Base-by-base conservation (phyloP, 805 yeast genomes). In the Myxozyma melibiosi region DNA sequence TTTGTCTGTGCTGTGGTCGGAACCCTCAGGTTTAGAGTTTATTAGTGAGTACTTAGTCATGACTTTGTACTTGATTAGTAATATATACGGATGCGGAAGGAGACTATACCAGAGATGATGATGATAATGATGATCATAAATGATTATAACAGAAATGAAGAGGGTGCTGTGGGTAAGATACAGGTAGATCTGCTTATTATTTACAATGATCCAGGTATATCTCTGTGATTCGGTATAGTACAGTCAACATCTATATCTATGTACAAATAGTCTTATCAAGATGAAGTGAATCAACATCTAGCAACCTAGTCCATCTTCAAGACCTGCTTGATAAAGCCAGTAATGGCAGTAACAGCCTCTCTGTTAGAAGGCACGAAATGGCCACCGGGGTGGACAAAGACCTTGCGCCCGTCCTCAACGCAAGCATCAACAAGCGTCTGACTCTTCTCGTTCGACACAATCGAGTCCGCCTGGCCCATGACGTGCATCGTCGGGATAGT, bases 291-390 rank as follows among this genome's bases (percentile, higher is more conserved):
- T 24, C 5, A 13, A 18, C 43, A 18, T 35, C 38, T 35, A 38
- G 14, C 27, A 38, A 24, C 6, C 35, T 35, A 47, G 27, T 47
- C 53, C 46, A 33, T 42, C 40, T 18, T 16, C 31, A 53, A 18
- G 30, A 37, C 35, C 16, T 35, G 37, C 35, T 41, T 39, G 24
- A 70, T 55, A 64, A 74, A 74, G 5, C 57, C 57, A 2, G 65
- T 59, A 13, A 75, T 71, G 2, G 67, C 62, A 11, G 65, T 66
- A 4, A 74, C 68, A 43, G 77, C 72, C 55, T 79, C 81, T 70
- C 86, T 86, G 51, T 90, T 85, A 72, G 90, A 90, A 27, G 98
- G 98, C 47, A 91, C 96, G 74, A 87, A 90, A 69, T 92, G 99
- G 1, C 98, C 97, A 61, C 98, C 98, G 8, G 97, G 96, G 67